Evolutionary conservation across 805 yeast species (phyloP).

Genomic region (Wickerhamiella siamensis): DNA sequence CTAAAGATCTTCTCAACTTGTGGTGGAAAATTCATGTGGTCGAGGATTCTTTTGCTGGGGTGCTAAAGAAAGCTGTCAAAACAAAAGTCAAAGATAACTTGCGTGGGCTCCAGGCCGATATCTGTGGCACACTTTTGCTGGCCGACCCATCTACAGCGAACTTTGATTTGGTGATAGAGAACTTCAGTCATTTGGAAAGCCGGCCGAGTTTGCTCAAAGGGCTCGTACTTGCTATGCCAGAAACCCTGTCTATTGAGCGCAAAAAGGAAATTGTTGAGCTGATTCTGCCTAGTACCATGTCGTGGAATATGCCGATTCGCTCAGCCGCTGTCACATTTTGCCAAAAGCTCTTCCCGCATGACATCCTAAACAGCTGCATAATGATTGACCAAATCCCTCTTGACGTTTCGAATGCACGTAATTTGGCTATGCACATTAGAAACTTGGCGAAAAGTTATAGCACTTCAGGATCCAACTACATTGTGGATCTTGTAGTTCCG

Average conservation of each 20-base stretch:
- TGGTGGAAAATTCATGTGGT: slow-evolving; percentile 9
- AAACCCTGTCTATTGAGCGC: background rate
- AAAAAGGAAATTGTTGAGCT: background rate
- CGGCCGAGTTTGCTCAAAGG: background rate
- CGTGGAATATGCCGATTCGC: slow-evolving; percentile 12
- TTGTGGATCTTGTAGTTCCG: slow-evolving; percentile 26
- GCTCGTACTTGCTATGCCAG: background rate
- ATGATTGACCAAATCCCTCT: slow-evolving; percentile 62
- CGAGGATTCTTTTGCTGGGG: slow-evolving; percentile 1
- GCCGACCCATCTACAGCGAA: background rate
- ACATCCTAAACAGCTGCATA: slow-evolving; percentile 33
- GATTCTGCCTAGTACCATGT: slow-evolving; percentile 2
- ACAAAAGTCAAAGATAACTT: background rate
- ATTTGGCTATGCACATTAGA: slow-evolving; percentile 55
- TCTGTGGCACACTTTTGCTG: background rate
- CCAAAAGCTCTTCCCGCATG: slow-evolving; percentile 3
- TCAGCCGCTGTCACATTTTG: slow-evolving; percentile 10
- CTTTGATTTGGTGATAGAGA: background rate
- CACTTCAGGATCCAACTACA: slow-evolving; percentile 19
- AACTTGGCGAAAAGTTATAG: slow-evolving; percentile 35
- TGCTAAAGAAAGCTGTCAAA: background rate
- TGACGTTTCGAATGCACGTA: slow-evolving; percentile 57
- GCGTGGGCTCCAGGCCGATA: slow-evolving; percentile 1
- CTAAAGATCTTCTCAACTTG: slow-evolving; percentile 3
- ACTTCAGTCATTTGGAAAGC: background rate